These are phyloP conservation scores for Leersia perrieri DNA, from an alignment of 176 grass and related monocot species.

Conservation along the genomic window DNA sequence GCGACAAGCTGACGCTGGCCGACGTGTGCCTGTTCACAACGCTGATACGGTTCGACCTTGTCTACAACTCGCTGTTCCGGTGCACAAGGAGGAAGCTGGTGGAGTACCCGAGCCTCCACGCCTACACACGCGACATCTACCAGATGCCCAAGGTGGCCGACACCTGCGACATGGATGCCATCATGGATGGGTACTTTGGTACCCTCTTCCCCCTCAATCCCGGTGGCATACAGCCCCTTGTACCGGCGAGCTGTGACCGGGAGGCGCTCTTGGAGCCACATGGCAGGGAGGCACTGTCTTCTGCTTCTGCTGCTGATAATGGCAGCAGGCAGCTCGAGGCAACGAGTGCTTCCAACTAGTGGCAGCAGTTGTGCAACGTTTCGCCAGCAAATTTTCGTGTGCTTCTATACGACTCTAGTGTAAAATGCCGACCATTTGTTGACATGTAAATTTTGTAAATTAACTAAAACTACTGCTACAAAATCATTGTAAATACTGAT, in stretches of 20 bases:
- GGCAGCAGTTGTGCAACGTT: not conserved
- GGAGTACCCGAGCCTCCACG: conserved; percentile 80
- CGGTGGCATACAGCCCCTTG: conserved; percentile 61
- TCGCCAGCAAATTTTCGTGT: not conserved
- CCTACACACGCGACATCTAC: conserved; percentile 85
- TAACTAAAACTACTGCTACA: not conserved
- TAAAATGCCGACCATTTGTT: not conserved
- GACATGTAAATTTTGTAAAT: not conserved
- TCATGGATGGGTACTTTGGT: conserved; percentile 77
- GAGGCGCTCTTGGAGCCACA: conserved; percentile 61
- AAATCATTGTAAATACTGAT: not conserved
- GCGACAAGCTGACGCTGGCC: conserved; percentile 59
- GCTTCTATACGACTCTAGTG: not conserved
- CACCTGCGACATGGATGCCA: conserved; percentile 80
- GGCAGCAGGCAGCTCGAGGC: conserved; percentile 21
- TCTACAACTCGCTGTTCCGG: conserved; percentile 82
- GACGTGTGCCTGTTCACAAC: conserved; percentile 98
- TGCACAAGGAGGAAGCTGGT: conserved; percentile 80
- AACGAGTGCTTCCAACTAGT: conserved; percentile 23
- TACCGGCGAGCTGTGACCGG: conserved; percentile 45
- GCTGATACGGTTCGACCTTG: conserved; percentile 80
- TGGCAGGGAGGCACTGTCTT: conserved; percentile 56
- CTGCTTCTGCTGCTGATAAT: not conserved
- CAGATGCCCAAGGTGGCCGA: conserved; percentile 73
- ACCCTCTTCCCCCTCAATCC: conserved; percentile 89